Evolutionary conservation across 2,329 filamentous ascomycete genomes (phyloP).

Genomic region (Sclerotinia subarctica): DNA sequence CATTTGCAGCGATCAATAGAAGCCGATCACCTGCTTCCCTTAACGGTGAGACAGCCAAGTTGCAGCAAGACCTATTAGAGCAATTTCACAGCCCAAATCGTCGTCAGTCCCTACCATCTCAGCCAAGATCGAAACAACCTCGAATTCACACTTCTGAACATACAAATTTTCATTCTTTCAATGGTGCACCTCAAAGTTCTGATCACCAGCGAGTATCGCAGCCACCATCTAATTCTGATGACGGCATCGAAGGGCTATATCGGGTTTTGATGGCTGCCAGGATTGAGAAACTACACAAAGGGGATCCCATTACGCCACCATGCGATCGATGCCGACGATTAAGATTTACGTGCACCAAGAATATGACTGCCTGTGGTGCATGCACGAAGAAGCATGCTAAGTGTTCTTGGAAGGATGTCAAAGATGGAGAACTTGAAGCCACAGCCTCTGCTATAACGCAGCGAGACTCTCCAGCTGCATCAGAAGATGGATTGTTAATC

Average conservation of each 20-base stretch:
- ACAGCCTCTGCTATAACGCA: background rate
- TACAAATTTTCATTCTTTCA: constrained; percentile 23
- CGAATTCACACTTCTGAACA: constrained; percentile 23
- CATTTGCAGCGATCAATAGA: constrained; percentile 40
- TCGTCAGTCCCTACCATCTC: constrained; percentile 25
- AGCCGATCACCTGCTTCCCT: constrained; percentile 38
- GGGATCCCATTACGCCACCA: constrained; percentile 73
- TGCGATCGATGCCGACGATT: constrained; percentile 80
- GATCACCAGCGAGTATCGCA: constrained; percentile 35
- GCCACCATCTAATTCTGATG: constrained; percentile 29
- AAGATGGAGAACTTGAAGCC: constrained; percentile 58
- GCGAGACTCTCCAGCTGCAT: constrained; percentile 12
- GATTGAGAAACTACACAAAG: constrained; percentile 72
- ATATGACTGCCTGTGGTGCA: constrained; percentile 79
- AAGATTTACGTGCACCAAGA: constrained; percentile 79
- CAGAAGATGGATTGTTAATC: constrained; percentile 18
- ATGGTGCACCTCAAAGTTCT: constrained; percentile 19
- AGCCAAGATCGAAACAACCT: constrained; percentile 26
- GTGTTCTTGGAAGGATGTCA: constrained; percentile 81
- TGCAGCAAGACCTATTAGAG: constrained; percentile 54
- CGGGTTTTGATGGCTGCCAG: constrained; percentile 66
- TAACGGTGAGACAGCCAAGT: constrained; percentile 31
- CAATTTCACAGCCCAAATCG: constrained; percentile 45
- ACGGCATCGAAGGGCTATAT: constrained; percentile 41
- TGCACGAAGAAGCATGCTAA: constrained; percentile 90